phyloP scores from a whole-genome alignment of 2,329 filamentous ascomycete species.

The Sarocladium strictum region DNA sequence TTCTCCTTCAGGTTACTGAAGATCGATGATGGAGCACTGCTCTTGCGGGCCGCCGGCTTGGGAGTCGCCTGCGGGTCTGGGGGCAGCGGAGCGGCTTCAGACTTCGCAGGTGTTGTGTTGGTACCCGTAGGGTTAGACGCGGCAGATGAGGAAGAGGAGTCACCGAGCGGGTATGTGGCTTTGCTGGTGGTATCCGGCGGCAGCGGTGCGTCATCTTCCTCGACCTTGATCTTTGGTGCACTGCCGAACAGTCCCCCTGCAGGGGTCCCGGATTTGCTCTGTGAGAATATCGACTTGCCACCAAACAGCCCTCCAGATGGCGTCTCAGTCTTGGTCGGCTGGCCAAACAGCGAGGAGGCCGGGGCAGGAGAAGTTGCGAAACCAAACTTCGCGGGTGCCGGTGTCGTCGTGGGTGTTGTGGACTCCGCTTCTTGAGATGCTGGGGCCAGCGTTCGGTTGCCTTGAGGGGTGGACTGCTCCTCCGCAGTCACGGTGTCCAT shows the following conservation, averaged over 20 bases:
- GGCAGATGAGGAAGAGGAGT: conserved; percentile 47
- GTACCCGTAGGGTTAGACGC: conserved; percentile 28
- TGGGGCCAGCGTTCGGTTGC: conserved; percentile 19
- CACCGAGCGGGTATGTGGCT: conserved; percentile 40
- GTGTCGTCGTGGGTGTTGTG: conserved; percentile 47
- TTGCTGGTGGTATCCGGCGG: conserved; percentile 53
- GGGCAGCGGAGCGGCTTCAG: conserved; percentile 11
- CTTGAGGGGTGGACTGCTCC: conserved; percentile 27
- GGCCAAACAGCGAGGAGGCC: conserved; percentile 22
- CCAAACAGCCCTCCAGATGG: neutral
- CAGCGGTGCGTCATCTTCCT: conserved; percentile 36
- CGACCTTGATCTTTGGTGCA: conserved; percentile 30
- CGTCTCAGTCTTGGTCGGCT: neutral
- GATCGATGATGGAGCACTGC: neutral
- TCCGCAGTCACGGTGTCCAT: conserved; percentile 37
- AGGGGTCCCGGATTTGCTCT: neutral
- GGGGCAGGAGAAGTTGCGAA: conserved; percentile 29
- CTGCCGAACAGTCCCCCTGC: conserved; percentile 12
- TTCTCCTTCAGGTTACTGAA: conserved; percentile 2
- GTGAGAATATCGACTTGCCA: neutral
- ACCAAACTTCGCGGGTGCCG: conserved; percentile 41
- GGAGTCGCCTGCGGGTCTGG: neutral
- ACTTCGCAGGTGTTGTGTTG: conserved; percentile 21
- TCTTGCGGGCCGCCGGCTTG: neutral
- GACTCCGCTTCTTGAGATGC: conserved; percentile 18